These are phyloP conservation scores for Phaeosphaeriaceae sp. DNA, from an alignment of 2,329 filamentous ascomycete genomes.

Conservation along the genomic window DNA sequence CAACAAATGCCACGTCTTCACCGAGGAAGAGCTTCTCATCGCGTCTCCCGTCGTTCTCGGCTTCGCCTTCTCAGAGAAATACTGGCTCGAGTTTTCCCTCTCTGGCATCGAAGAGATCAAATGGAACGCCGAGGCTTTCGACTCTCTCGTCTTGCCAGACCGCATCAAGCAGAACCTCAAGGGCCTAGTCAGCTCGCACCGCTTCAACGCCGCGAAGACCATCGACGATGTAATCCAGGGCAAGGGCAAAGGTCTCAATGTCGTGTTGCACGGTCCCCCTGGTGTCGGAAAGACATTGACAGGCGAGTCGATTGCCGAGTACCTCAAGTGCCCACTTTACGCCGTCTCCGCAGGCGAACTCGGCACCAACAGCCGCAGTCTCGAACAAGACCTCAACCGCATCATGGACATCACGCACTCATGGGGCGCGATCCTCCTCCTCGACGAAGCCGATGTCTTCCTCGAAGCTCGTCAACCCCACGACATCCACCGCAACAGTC, in stretches of 20 bases:
- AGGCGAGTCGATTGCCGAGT: conserved; percentile 84
- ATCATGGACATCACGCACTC: conserved; percentile 86
- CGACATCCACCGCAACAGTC: conserved; percentile 83
- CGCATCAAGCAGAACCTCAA: conserved; percentile 73
- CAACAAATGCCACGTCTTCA: conserved; percentile 64
- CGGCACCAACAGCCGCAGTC: conserved; percentile 73
- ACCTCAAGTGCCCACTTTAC: conserved; percentile 82
- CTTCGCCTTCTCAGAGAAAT: conserved; percentile 86
- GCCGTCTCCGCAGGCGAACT: conserved; percentile 84
- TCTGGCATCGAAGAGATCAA: conserved; percentile 80
- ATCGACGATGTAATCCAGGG: conserved; percentile 78
- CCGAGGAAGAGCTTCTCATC: conserved; percentile 83
- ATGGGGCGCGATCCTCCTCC: conserved; percentile 84
- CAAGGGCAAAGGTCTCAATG: conserved; percentile 85
- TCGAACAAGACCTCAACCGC: conserved; percentile 81
- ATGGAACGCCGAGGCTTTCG: conserved; percentile 85
- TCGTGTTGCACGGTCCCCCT: conserved; percentile 78
- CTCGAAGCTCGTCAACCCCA: conserved; percentile 83
- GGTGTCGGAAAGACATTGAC: conserved; percentile 91
- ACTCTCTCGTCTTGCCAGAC: conserved; percentile 75
- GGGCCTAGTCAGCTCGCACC: conserved; percentile 84
- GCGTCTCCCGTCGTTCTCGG: conserved; percentile 85
- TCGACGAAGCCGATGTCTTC: conserved; percentile 73
- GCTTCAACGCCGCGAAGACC: conserved; percentile 79
- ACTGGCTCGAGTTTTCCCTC: conserved; percentile 88